Evolutionary conservation across 805 yeast species (phyloP).

Genomic region (Wickerhamiella qilinensis): DNA sequence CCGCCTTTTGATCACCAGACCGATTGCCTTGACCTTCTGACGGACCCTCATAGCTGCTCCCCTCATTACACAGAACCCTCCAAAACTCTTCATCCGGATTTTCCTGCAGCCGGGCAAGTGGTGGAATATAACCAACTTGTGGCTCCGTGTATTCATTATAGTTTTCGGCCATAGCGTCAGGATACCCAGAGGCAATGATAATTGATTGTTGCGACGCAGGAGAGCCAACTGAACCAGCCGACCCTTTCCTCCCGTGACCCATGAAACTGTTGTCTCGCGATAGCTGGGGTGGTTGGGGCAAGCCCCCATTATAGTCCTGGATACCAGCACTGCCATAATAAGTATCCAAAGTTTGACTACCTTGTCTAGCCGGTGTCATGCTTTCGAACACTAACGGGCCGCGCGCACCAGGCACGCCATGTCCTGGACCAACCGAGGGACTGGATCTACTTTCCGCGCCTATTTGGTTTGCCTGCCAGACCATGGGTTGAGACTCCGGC

Average conservation of each 20-base stretch:
- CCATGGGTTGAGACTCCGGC: neutral
- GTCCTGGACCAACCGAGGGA: neutral
- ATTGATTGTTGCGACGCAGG: neutral
- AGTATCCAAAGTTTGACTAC: neutral
- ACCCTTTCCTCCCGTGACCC: neutral
- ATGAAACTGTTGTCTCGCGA: neutral
- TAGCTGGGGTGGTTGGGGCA: neutral
- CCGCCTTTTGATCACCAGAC: neutral
- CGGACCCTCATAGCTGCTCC: neutral
- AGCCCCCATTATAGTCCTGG: neutral
- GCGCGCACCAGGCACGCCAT: neutral
- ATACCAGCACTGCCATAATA: neutral
- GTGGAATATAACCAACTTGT: neutral
- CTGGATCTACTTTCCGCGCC: neutral
- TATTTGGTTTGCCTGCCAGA: neutral
- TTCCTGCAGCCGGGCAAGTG: neutral
- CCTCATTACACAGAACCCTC: neutral
- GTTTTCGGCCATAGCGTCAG: neutral
- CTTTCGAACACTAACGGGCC: neutral
- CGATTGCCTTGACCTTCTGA: neutral
- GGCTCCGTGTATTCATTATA: neutral
- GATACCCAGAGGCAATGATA: conserved; percentile 1
- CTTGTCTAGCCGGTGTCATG: neutral
- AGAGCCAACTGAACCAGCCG: neutral
- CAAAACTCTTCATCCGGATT: neutral